Evolutionary conservation across 208 protist species (phyloP), one percentile per base, ranked within the genome.

Genomic region (Wallacemonas sp.): DNA sequence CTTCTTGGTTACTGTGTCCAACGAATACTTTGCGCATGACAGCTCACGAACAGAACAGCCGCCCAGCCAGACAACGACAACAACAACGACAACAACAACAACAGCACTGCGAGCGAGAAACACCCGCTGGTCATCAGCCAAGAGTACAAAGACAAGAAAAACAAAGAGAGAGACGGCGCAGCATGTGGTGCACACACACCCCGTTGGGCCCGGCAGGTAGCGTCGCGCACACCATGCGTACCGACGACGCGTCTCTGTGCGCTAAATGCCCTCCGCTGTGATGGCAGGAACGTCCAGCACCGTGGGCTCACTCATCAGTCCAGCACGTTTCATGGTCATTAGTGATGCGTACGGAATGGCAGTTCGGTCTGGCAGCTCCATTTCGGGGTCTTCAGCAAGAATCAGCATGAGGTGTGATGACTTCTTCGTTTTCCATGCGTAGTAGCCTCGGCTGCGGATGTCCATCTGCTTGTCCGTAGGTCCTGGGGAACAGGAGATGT

Each of bases 401-500:
- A 81, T 92, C n/a, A 96, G 46, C 1, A 94, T 59, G 52, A 96
- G 58, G 61, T 92, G 85, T 39, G 88, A 92, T 10, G 87, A 94
- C 60, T 86, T 85, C 65, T 96, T 96, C 42, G 87, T 96, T 68
- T 94, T 94, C 88, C 91, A 96, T 0, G 87, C 48, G 71, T 94
- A 94, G 71, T 94, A 94, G 36, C 91, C 91, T 15, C 80, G 68
- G 54, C 84, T 91, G 37, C 88, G 81, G 57, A 96, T 92, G 54
- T 96, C 91, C 27, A 96, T 84, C 54, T 96, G 91, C 68, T 94
- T 94, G 61, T 96, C 91, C 3, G 85, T 93, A n/a, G 86, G 87
- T 2, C 88, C 91, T 19, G 81, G 87, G 55, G 81, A 70, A 71
- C 91, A 96, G 12, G 84, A 89, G 54, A 94, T 90, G 64, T 87